Base-by-base conservation (phyloP, 2,329 filamentous ascomycete species). In the Ophiostoma angusticollis region DNA sequence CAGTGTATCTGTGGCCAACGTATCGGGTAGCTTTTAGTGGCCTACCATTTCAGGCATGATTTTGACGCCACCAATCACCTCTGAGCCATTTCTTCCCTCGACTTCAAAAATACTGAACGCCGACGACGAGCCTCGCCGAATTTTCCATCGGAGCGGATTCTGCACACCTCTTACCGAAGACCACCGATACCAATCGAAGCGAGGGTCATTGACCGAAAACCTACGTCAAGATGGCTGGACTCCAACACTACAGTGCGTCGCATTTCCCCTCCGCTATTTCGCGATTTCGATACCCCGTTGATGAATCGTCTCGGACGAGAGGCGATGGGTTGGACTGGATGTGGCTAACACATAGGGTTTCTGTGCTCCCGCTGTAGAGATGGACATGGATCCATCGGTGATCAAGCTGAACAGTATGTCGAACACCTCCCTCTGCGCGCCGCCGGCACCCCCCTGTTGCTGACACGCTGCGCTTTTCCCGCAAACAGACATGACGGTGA, bases 401-500 rank as follows among this genome's bases (percentile, higher is more conserved):
- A 54, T 62, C 54, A 63, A 62, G 55, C 51, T 67, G 50, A 57
- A 53, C 44, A 57, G 65, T 68, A 64, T 44, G 64, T 45, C 13
- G 17, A 7, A n/a, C n/a, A n/a, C n/a, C n/a, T n/a, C n/a, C n/a
- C n/a, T n/a, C n/a, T n/a, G n/a, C n/a, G n/a, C n/a, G n/a, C n/a
- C n/a, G n/a, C n/a, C n/a, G n/a, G n/a, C n/a, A n/a, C n/a, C n/a
- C n/a, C n/a, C n/a, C n/a, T n/a, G 13, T 27, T 22, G 61, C 34
- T 37, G 37, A 19, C 22, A n/a, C n/a, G n/a, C n/a, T n/a, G n/a
- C n/a, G n/a, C n/a, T n/a, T n/a, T n/a, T n/a, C n/a, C n/a, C 9
- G 11, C 17, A 1, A 29, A 38, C 54, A 94, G 87, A 81, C 59
- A 83, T 95, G 77, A 75, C 72, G 54, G 68, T 73, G 54, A 85